A percentile compares a stretch with the other conserved stretches of the same genome.
These are phyloP conservation scores for Epichloe gansuensis DNA, from an alignment of 2,329 filamentous ascomycete genomes.

Conservation along the genomic window DNA sequence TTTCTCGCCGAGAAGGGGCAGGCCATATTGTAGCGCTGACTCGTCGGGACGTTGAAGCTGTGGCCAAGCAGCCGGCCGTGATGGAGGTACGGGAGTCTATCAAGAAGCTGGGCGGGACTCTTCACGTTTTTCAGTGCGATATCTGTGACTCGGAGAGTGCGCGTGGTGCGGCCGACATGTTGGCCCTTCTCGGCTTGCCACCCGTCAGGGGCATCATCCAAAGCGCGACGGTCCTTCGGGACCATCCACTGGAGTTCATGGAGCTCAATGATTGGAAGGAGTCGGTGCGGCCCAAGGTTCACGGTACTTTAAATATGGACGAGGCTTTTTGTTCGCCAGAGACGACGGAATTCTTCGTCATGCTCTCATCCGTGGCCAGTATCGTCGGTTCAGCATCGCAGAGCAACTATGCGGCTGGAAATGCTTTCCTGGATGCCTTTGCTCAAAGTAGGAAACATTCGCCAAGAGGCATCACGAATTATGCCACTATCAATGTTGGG, in stretches of 20 bases:
- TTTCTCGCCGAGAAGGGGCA: slow-evolving; percentile 37
- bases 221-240: slow-evolving; percentile 28
- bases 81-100: slow-evolving; percentile 25
- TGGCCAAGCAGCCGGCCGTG: slow-evolving; percentile 19
- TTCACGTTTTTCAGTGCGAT: slow-evolving; percentile 25
- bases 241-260: slow-evolving; percentile 38
- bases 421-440: slow-evolving; percentile 29
- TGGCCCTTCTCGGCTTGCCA: slow-evolving; percentile 13
- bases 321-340: slow-evolving; percentile 24
- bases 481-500: neutral
- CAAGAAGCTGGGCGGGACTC: neutral
- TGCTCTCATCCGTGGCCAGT: slow-evolving; percentile 37
- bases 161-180: slow-evolving; percentile 10
- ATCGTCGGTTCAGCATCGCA: slow-evolving; percentile 39
- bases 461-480: neutral
- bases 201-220: slow-evolving; percentile 32
- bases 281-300: slow-evolving; percentile 38
- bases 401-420: slow-evolving; percentile 39
- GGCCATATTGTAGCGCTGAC: slow-evolving; percentile 37
- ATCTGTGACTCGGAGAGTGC: slow-evolving; percentile 24
- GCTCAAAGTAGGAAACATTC: slow-evolving; percentile 19
- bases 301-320: slow-evolving; percentile 43
- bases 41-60: slow-evolving; percentile 23
- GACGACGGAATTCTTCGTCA: slow-evolving; percentile 38
- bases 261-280: slow-evolving; percentile 32